Base-by-base conservation (phyloP, 202 grass and related monocot genomes). In the Elaeis oleifera region DNA sequence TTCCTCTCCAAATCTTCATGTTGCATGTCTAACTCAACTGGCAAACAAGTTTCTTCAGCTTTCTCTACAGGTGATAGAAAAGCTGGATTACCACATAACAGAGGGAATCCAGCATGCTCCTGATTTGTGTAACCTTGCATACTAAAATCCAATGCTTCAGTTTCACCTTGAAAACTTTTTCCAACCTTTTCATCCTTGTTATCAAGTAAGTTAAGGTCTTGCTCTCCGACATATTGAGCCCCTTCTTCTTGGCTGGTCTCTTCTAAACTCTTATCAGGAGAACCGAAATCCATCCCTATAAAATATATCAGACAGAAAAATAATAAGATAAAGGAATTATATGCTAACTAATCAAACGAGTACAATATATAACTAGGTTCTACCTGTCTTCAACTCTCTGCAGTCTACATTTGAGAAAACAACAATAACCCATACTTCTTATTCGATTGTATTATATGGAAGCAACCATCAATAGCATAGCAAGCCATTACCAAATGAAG, bases 221-320 rank as follows among this genome's bases (percentile, higher is more conserved):
- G 4, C 39, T 54, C 59, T 39, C 18, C 26, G 1, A 53, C 51
- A 15, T 54, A 44, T 26, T 16, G 59, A 36, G 59, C 1, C 59
- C 58, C 70, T 48, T 60, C 49, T 25, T 73, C 70, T 6, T 54
- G 63, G 59, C 32, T 36, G 6, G 32, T 36, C 32, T 36, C 32
- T 36, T 36, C 32, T 9, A 36, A 9, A 9, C 32, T 36, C 32
- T 36, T 36, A 9, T 73, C 21, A 5, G 18, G 49, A 39, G 70
- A 54, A 63, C 15, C n/a, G 13, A 73, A 27, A 39, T 73, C 59
- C 70, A 73, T 73, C 7, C 32, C 6, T 36, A 36, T 36, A 36
- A 36, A 36, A 9, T 8, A 36, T 36, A 36, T 9, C 32, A 36
- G 8, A 36, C 32, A 36, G 6, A 36, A 36, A 36, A 36, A 36